Conservation (phyloP, 495 filamentous ascomycete species). For the Neurospora sp. region DNA sequence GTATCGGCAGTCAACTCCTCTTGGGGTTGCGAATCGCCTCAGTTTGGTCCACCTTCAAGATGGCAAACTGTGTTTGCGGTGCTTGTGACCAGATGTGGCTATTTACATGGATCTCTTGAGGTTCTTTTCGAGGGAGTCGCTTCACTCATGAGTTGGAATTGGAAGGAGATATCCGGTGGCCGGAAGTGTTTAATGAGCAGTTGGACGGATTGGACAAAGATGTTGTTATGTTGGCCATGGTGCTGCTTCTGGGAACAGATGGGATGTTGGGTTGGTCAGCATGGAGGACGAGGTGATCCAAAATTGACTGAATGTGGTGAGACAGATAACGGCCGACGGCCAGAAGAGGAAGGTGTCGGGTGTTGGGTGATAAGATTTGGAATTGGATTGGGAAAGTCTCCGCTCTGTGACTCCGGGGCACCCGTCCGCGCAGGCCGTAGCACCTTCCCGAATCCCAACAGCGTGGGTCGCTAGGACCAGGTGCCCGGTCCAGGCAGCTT, state of each 20-base stretch:
- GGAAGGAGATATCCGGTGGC: not conserved
- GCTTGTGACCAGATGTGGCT: not conserved
- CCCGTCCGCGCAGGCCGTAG: not conserved
- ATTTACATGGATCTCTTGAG: not conserved
- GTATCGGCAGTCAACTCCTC: not conserved
- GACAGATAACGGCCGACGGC: not conserved
- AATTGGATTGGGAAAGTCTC: not conserved
- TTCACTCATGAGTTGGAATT: not conserved
- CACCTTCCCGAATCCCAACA: not conserved
- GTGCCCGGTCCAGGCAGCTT: not conserved
- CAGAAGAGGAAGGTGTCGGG: not conserved
- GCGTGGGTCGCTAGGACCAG: not conserved
- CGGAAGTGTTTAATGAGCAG: not conserved
- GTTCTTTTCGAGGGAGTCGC: not conserved
- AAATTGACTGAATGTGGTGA: not conserved
- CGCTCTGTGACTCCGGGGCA: not conserved
- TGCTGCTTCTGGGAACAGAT: not conserved
- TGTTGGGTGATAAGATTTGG: not conserved
- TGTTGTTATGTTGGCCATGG: not conserved
- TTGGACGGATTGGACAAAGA: not conserved
- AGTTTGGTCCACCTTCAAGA: not conserved
- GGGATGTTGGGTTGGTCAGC: not conserved
- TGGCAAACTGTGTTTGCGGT: not conserved
- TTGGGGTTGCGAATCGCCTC: not conserved
- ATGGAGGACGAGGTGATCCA: not conserved